Evolutionary conservation across 305 asterid genomes (phyloP), one percentile per base, ranked within the genome.

Genomic region (Coffea humblotiana): DNA sequence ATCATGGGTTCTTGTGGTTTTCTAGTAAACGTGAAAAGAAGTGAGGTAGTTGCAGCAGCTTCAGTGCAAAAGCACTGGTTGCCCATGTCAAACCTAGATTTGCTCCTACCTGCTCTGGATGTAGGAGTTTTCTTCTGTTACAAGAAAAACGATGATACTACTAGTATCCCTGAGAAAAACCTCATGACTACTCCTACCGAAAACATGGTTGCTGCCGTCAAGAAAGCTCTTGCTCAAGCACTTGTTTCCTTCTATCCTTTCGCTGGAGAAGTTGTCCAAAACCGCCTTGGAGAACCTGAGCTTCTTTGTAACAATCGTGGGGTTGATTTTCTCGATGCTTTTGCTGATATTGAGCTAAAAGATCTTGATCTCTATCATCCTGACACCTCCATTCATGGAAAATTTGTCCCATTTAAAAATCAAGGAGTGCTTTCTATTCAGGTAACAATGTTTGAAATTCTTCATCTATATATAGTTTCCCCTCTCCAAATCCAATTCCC

Each of bases 251-350:
- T 88, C 87, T 86, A 84, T 78, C 90, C 93, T 0, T 76, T 90
- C 15, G 92, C 91, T 65, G 93, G 96, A 73, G 96, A 88, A 78
- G 79, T 91, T 25, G 85, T 84, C 75, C 82, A 74, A 27, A 91
- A 91, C 86, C 66, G 80, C 71, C 87, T 69, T n/a, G 91, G 88
- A 14, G 96, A 90, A 81, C 92, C 96, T 58, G 92, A 90, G 85
- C 78, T 91, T 13, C 86, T 85, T 0, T 91, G 94, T 88, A 91
- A 86, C 88, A 91, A 91, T 77, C 88, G 89, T 0, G 94, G 96
- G 1, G 94, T 90, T 25, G 96, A 90, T 48, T 91, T 88, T 7
- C 40, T 72, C 1, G 83, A 89, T 58, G 93, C 93, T 61, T 85
- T 56, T 75, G 89, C 88, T 29, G 92, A 88, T 25, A 79, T 81